Evolutionary conservation across 225 moss, liverwort and hornwort species (phyloP).

Genomic region (Sphagnum contortum): DNA sequence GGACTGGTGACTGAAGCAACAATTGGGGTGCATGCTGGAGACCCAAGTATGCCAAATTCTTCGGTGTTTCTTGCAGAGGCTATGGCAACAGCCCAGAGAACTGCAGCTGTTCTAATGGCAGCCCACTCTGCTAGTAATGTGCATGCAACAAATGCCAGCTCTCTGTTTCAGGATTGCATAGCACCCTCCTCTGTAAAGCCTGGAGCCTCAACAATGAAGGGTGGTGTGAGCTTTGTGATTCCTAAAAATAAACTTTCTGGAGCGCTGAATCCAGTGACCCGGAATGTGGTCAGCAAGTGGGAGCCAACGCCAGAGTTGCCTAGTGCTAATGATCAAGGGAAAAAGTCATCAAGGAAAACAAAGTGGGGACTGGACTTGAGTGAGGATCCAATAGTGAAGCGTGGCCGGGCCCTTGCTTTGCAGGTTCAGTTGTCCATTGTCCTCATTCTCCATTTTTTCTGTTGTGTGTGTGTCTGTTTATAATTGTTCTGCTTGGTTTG

Average conservation of each 20-base stretch:
- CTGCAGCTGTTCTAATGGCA: conserved; percentile 45
- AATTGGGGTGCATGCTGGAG: background rate
- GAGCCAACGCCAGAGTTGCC: conserved; percentile 8
- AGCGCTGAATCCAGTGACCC: conserved; percentile 45
- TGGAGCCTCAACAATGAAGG: conserved; percentile 18
- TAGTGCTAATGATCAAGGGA: conserved; percentile 12
- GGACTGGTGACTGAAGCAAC: conserved; percentile 3
- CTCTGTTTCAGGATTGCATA: background rate
- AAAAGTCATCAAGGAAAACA: conserved; percentile 27
- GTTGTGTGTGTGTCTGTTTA: no score
- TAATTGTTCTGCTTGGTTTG: no score
- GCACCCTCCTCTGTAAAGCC: conserved; percentile 13
- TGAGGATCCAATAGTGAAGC: conserved; percentile 47
- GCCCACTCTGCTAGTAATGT: conserved; percentile 22
- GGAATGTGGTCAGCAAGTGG: conserved; percentile 22
- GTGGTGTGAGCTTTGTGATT: conserved; percentile 51
- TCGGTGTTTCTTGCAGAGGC: conserved; percentile 30
- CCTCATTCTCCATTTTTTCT: background rate
- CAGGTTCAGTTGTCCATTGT: conserved; percentile 34
- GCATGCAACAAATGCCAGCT: background rate
- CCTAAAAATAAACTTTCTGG: conserved; percentile 71
- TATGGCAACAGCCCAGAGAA: conserved; percentile 27
- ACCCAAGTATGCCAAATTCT: conserved; percentile 23
- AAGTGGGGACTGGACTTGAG: conserved; percentile 55
- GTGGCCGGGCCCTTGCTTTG: conserved; percentile 69